A percentile compares a stretch with the other conserved stretches of the same genome.
Evolutionary conservation across 176 grass and related monocot species (phyloP).

Genomic region (Eragrostis nindensis): DNA sequence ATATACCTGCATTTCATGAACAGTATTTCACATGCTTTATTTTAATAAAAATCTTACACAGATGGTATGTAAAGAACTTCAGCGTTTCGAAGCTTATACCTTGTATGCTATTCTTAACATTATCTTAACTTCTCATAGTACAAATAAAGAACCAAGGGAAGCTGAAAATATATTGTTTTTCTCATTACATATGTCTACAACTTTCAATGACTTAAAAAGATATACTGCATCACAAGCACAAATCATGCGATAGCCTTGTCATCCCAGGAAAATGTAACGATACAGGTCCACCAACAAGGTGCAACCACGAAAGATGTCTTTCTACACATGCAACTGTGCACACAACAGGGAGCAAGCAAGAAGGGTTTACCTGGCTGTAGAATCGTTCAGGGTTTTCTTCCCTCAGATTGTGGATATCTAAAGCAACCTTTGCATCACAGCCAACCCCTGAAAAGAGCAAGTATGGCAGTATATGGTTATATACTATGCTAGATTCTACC

Average conservation of each 20-base stretch:
- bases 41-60: too few relatives aligned
- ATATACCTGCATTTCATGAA: not conserved
- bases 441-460: conserved; percentile 72
- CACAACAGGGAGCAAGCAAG: conserved; percentile 25
- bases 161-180: conserved; percentile 13
- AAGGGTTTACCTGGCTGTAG: conserved; percentile 73
- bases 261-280: not conserved
- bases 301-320: not conserved
- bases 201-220: not conserved
- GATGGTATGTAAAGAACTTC: conserved; percentile 1
- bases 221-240: not conserved
- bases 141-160: not conserved
- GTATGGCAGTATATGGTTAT: not conserved
- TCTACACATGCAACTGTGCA: not conserved
- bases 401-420: conserved; percentile 94
- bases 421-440: conserved; percentile 98
- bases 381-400: conserved; percentile 99
- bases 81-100: not conserved
- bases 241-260: conserved; percentile 16
- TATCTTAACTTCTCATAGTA: conserved; percentile 8
- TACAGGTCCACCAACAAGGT: conserved; percentile 1
- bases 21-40: not conserved
- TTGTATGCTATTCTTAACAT: not conserved
- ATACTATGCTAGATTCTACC: conserved; percentile 14
- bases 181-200: not conserved